Percentiles rank a stretch among this genome's conserved stretches.
Evolutionary conservation across 2,329 filamentous ascomycete genomes (phyloP).

Genomic region (Cytospora piceae): DNA sequence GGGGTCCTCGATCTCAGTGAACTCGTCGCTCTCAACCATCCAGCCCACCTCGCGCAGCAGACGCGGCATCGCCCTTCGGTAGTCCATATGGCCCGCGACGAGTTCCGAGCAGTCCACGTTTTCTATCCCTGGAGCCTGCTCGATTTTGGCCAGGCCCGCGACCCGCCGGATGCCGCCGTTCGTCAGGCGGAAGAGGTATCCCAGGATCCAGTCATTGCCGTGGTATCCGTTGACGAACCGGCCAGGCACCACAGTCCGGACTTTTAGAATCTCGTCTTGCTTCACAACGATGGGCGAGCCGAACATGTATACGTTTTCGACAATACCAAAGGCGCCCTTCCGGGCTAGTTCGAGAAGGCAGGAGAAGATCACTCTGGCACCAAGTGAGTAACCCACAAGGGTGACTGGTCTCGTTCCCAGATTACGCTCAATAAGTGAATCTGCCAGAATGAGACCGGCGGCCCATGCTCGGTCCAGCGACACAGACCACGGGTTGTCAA

Average conservation of each 20-base stretch:
- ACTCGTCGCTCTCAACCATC: slow-evolving; percentile 90
- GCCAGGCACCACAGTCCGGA: slow-evolving; percentile 83
- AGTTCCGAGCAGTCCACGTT: slow-evolving; percentile 86
- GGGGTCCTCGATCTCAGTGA: slow-evolving; percentile 94
- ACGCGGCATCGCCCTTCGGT: slow-evolving; percentile 87
- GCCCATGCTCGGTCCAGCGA: slow-evolving; percentile 87
- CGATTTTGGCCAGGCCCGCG: slow-evolving; percentile 78
- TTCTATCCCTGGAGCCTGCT: slow-evolving; percentile 78
- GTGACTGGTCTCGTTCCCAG: slow-evolving; percentile 90
- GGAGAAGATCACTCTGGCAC: slow-evolving; percentile 88
- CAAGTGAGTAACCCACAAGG: slow-evolving; percentile 91
- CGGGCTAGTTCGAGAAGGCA: slow-evolving; percentile 85
- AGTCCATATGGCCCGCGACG: slow-evolving; percentile 94
- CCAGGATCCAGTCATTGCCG: slow-evolving; percentile 95
- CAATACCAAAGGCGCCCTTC: slow-evolving; percentile 80
- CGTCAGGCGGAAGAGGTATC: slow-evolving; percentile 93
- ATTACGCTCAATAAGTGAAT: slow-evolving; percentile 90
- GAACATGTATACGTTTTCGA: slow-evolving; percentile 96
- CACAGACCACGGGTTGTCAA: slow-evolving; percentile 99
- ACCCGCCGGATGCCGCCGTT: slow-evolving; percentile 88
- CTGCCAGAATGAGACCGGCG: slow-evolving; percentile 89
- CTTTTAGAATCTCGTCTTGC: slow-evolving; percentile 83
- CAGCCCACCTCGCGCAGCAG: slow-evolving; percentile 87
- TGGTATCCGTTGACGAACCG: slow-evolving; percentile 94
- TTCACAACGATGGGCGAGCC: slow-evolving; percentile 91